Conservation (phyloP, 208 protist species). For the Trypanosoma brucei region DNA sequence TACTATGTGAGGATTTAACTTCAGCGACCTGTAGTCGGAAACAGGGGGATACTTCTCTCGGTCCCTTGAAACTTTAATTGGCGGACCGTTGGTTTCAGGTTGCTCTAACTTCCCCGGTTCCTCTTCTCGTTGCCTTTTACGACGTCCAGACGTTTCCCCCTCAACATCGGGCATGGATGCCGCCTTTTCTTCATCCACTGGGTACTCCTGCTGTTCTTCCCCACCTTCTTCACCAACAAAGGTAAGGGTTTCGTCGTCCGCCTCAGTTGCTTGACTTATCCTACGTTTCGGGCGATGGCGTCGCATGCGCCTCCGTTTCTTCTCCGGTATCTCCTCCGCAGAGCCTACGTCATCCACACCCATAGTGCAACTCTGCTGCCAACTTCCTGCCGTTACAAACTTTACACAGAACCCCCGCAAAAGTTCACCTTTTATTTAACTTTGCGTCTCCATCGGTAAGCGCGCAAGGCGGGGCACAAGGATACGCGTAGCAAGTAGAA, state of each 20-base stretch:
- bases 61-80: slow-evolving; percentile 1
- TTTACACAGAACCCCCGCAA: too few species aligned
- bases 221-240: neutral
- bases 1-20: slow-evolving; percentile 84
- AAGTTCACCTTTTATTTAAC: too few species aligned
- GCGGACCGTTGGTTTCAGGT: neutral
- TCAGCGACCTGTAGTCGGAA: slow-evolving; percentile 79
- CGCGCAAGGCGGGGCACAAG: too few species aligned
- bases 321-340: neutral
- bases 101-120: neutral
- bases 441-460: too few species aligned
- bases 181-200: slow-evolving; percentile 8
- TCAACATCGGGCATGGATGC: neutral
- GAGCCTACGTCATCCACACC: neutral
- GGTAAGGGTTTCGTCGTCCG: neutral
- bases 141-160: neutral
- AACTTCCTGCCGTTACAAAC: too few species aligned
- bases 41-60: slow-evolving; percentile 38
- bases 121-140: neutral
- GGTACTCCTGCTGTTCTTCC: neutral
- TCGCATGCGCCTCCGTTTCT: slow-evolving; percentile 44
- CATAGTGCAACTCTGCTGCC: neutral
- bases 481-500: too few species aligned
- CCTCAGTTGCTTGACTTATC: slow-evolving; percentile 9
- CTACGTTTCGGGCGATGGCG: slow-evolving; percentile 52